A percentile compares a stretch with the other conserved stretches of the same genome.
These are phyloP conservation scores for Dictyostelium brefeldianum DNA, from an alignment of 78 protist genomes.

Conservation along the genomic window DNA sequence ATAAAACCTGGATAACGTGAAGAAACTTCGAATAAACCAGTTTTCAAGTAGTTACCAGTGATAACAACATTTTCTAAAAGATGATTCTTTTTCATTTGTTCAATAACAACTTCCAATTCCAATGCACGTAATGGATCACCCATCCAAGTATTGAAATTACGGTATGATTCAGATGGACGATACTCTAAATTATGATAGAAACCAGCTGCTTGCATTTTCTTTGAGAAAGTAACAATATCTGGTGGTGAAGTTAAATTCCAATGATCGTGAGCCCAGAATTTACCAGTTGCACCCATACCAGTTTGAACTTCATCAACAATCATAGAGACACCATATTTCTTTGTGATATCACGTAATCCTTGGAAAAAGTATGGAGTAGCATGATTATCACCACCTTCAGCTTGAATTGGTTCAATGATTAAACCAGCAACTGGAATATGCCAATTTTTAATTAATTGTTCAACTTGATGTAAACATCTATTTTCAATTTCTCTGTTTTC, in stretches of 20 bases:
- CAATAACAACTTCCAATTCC: conserved; percentile 65
- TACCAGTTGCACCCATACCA: conserved; percentile 91
- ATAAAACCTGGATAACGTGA: conserved; percentile 30
- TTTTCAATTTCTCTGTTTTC: conserved; percentile 86
- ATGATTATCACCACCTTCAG: conserved; percentile 88
- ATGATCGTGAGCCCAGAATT: conserved; percentile 90
- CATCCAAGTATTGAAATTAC: conserved; percentile 92
- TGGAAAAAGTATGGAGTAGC: conserved; percentile 90
- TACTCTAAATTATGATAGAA: conserved; percentile 85
- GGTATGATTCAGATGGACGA: conserved; percentile 74
- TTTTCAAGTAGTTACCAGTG: conserved; percentile 87
- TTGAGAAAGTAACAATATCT: conserved; percentile 93
- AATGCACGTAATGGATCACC: conserved; percentile 91
- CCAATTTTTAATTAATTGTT: conserved; percentile 71
- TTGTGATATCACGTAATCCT: conserved; percentile 64
- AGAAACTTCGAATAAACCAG: conserved; percentile 52
- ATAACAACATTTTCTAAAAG: conserved; percentile 75
- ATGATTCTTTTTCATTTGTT: conserved; percentile 66
- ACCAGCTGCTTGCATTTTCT: conserved; percentile 89
- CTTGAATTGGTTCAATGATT: conserved; percentile 92
- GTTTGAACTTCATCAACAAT: conserved; percentile 93
- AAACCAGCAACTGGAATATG: conserved; percentile 83
- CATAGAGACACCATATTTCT: conserved; percentile 77
- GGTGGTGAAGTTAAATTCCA: conserved; percentile 90
- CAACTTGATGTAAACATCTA: conserved; percentile 84